These are phyloP conservation scores for Castanea sativa DNA, from an alignment of 306 rosid genomes.

Conservation along the genomic window DNA sequence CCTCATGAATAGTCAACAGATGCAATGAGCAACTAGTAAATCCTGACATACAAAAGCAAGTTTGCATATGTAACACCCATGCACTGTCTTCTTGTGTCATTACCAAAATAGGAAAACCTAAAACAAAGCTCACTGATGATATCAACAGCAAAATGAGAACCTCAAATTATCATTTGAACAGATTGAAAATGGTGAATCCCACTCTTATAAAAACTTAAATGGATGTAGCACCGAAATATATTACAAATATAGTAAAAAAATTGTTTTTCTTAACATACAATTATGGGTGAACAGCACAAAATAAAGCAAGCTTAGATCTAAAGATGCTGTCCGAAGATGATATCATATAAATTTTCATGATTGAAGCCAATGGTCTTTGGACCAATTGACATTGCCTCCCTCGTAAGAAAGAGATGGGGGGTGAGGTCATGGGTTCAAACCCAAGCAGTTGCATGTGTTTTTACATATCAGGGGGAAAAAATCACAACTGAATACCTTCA, in stretches of 20 bases:
- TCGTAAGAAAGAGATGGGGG: not conserved
- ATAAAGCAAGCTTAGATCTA: conserved; percentile 6
- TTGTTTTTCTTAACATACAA: not conserved
- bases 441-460: not conserved
- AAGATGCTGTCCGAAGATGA: conserved; percentile 4
- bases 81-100: not conserved
- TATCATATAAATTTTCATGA: not conserved
- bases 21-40: not conserved
- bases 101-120: not conserved
- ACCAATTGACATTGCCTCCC: not conserved
- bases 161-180: not conserved
- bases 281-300: not conserved
- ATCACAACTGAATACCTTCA: conserved; percentile 57
- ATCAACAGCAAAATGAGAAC: not conserved
- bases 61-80: not conserved
- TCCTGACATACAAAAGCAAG: not conserved
- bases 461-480: not conserved
- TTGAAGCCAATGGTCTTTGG: not conserved
- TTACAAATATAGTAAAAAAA: not conserved
- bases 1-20: not conserved
- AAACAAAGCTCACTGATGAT: not conserved
- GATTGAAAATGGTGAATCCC: not conserved
- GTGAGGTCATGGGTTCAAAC: not conserved
- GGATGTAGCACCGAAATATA: not conserved
- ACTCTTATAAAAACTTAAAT: not conserved